Base-by-base conservation (phyloP, 1,284 basidiomycete species). In the Laetiporus sulphureus region DNA sequence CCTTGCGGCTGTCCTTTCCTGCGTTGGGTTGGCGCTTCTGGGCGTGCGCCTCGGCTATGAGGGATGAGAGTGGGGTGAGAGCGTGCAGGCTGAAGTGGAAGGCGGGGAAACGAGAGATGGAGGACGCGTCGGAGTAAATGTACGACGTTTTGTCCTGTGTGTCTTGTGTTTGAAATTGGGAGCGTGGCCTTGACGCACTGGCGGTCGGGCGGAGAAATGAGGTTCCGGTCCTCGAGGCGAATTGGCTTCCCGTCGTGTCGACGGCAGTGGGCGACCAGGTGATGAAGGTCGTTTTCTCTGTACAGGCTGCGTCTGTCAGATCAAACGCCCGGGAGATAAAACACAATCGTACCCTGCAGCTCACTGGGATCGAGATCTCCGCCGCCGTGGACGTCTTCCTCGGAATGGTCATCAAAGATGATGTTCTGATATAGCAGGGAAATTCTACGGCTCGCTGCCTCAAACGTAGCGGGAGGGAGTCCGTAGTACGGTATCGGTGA, bases 11-110 rank as follows among this genome's bases (percentile, higher is more conserved):
- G 16, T 54, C 58, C 46, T 49, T 48, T 31, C 20, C 40, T 12
- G 24, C 22, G 8, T 21, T 24, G 8, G 27, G 29, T 7, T 36
- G 41, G 7, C 34, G 37, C 12, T 35, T 12, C 39, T 47, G 27
- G 13, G 46, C 53, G 34, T 55, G 59, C 19, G 44, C 40, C 5
- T 47, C 48, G 2, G 47, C 44, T 5, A 53, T 49, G 4, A 75
- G 59, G 1, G 62, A 51, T 5, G 68, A 62, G 2, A 85, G 61
- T 2, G 73, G 60, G 0, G 73, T 69, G 15, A 86, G 58, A 0
- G 64, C 53, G 53, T 83, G 73, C 12, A 83, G 61, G 47, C 67
- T 76, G 60, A 86, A 83, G 48, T 80, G 73, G 51, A 83, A 86
- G 8, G 65, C 60, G 3, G 83, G 82, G 51, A 86, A 83, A 10